Evolutionary conservation across 257 asterid species (phyloP).

Genomic region (Osmanthus fragrans): DNA sequence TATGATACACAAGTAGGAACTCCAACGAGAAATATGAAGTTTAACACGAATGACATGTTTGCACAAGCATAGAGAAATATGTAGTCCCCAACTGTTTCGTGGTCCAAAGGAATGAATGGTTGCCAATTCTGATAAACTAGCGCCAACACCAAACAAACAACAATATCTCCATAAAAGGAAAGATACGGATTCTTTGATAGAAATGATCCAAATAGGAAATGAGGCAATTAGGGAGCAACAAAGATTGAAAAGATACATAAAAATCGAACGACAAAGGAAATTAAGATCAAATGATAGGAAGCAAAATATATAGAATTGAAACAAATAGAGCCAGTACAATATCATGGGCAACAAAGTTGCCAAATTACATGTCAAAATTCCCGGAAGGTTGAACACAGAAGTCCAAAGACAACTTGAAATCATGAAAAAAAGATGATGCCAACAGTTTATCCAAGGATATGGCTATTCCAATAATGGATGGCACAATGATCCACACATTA

Average conservation of each 20-base stretch:
- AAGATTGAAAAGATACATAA: neutral
- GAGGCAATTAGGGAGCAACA: neutral
- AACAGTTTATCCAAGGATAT: too few relatives aligned
- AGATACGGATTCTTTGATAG: neutral
- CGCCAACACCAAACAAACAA: neutral
- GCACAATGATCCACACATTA: too few relatives aligned
- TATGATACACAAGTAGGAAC: neutral
- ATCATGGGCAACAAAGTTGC: too few relatives aligned
- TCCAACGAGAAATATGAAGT: neutral
- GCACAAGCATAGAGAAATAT: too few relatives aligned
- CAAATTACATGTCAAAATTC: too few relatives aligned
- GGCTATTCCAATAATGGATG: too few relatives aligned
- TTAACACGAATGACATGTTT: neutral
- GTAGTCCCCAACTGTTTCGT: neutral
- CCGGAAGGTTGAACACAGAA: too few relatives aligned
- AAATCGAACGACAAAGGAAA: neutral
- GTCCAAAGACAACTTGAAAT: too few relatives aligned
- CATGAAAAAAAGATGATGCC: too few relatives aligned
- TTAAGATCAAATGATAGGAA: neutral
- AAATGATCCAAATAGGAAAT: neutral
- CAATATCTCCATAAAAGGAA: constrained; percentile 16
- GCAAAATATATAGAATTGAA: too few relatives aligned
- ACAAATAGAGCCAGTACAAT: too few relatives aligned
- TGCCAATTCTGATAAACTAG: neutral
- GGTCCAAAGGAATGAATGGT: neutral